A percentile compares a stretch with the other conserved stretches of the same genome.
Conservation (phyloP, 495 filamentous ascomycete species). For the Wilcoxina mikolae region DNA sequence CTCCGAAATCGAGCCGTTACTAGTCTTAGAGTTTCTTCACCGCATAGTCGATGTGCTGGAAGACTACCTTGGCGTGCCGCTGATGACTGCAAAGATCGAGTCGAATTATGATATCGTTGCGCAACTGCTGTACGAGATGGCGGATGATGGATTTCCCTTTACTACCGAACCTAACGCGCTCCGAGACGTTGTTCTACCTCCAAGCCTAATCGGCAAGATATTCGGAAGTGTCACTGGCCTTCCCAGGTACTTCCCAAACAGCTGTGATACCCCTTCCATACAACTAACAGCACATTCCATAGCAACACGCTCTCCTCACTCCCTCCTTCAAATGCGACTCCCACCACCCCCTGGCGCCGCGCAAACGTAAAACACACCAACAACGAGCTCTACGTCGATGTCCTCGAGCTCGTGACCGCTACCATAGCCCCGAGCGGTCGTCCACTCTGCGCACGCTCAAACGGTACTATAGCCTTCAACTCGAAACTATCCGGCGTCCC, state of each 20-base stretch:
- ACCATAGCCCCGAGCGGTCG: constrained; percentile 80
- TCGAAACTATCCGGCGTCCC: constrained; percentile 89
- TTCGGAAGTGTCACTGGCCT: constrained; percentile 68
- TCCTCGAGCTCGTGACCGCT: constrained; percentile 77
- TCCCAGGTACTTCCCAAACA: constrained; percentile 36
- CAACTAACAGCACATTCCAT: neutral
- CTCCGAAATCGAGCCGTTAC: constrained; percentile 75
- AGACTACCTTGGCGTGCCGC: constrained; percentile 82
- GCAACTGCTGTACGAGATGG: constrained; percentile 89
- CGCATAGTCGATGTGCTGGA: constrained; percentile 85
- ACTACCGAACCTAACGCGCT: constrained; percentile 90
- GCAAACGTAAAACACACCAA: constrained; percentile 89
- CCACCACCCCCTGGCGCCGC: constrained; percentile 70
- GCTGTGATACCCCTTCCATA: neutral
- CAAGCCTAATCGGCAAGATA: constrained; percentile 76
- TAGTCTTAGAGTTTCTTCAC: constrained; percentile 92
- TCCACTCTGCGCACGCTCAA: constrained; percentile 69
- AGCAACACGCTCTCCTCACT: neutral
- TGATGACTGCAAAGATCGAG: constrained; percentile 74
- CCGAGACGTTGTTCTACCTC: constrained; percentile 78
- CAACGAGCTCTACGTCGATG: constrained; percentile 93
- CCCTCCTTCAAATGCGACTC: constrained; percentile 34
- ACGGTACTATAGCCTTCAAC: constrained; percentile 88
- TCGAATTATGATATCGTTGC: constrained; percentile 84
- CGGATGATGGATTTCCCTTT: constrained; percentile 76